Conservation (phyloP, 2,329 filamentous ascomycete genomes). For the Fusarium bactridioides region DNA sequence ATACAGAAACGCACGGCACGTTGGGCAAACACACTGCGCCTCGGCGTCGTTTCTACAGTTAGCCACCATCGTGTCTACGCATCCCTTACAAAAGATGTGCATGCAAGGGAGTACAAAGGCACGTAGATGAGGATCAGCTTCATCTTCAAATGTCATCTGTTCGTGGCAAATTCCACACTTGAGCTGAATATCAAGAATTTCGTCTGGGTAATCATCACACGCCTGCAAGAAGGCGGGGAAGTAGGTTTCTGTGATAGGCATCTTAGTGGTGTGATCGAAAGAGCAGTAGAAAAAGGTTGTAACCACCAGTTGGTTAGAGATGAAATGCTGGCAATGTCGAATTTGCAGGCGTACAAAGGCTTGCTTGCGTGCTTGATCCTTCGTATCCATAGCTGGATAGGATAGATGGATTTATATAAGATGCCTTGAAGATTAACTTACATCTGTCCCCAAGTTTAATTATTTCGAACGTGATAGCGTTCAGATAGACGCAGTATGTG, state of each 20-base stretch:
- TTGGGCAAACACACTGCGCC: accelerated
- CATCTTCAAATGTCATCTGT: background rate
- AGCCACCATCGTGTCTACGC: background rate
- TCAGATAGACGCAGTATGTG: background rate
- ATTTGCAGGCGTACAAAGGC: background rate
- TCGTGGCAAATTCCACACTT: background rate
- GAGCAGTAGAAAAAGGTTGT: background rate
- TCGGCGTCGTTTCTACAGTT: accelerated
- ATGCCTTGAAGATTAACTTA: no score
- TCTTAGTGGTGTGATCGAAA: background rate
- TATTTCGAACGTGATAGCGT: background rate
- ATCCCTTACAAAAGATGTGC: background rate
- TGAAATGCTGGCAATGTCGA: background rate
- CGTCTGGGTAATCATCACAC: background rate
- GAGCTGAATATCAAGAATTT: background rate
- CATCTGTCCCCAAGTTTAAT: accelerated
- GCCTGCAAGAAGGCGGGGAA: background rate
- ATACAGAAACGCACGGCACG: background rate
- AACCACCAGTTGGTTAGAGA: background rate
- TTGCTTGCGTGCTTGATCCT: background rate
- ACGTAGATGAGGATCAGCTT: background rate
- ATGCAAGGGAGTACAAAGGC: background rate
- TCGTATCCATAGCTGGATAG: background rate
- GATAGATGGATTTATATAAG: background rate
- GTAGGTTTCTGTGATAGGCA: background rate